phyloP scores from a whole-genome alignment of 139 green algal genomes.

The Chlamydomonas schloesseri region DNA sequence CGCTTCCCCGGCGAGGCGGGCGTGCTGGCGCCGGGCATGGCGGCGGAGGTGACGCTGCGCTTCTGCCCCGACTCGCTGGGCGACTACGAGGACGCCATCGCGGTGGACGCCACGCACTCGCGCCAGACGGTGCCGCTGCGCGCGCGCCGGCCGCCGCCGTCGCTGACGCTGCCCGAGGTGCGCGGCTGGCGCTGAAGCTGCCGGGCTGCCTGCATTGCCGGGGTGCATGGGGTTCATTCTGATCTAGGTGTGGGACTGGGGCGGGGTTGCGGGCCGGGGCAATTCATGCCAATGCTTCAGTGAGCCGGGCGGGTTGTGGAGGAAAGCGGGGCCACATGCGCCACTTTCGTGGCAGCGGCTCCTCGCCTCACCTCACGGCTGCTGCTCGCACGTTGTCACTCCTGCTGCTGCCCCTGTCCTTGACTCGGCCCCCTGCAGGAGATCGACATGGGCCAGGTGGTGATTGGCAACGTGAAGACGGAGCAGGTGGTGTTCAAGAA shows the following conservation, averaged over 20 bases:
- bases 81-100: constrained; percentile 76
- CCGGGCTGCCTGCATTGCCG: not conserved
- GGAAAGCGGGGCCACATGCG: too few species aligned
- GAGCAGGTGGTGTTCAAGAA: constrained; percentile 59
- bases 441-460: constrained; percentile 54
- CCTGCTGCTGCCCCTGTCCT: too few species aligned
- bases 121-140: constrained; percentile 64
- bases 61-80: constrained; percentile 79
- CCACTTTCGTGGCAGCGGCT: too few species aligned
- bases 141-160: constrained; percentile 65
- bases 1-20: constrained; percentile 57
- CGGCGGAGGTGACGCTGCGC: constrained; percentile 64
- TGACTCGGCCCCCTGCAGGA: constrained; percentile 25
- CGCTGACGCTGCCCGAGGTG: constrained; percentile 64
- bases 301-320: too few species aligned
- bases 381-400: too few species aligned
- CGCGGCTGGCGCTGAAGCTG: not conserved
- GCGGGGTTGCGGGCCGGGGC: too few species aligned
- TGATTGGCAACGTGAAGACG: constrained; percentile 59
- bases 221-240: too few species aligned
- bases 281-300: too few species aligned
- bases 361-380: too few species aligned
- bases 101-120: constrained; percentile 60
- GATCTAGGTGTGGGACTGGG: not conserved
- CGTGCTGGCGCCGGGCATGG: constrained; percentile 71